A percentile compares a stretch with the other conserved stretches of the same genome.
Evolutionary conservation across 179 eudicot genomes (phyloP).

Genomic region (Spinacia oleracea): DNA sequence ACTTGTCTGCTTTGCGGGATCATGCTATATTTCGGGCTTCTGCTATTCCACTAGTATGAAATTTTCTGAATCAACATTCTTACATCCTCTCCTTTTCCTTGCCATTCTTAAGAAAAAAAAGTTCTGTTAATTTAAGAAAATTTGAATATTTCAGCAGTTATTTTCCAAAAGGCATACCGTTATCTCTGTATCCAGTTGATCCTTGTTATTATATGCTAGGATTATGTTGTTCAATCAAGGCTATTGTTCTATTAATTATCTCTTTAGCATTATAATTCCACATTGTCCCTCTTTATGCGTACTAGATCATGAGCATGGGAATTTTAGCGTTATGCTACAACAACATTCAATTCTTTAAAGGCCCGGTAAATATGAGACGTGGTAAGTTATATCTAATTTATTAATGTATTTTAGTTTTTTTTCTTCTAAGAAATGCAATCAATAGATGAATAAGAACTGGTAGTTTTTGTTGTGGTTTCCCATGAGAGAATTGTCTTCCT

Average conservation of each 20-base stretch:
- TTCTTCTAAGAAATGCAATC: not conserved
- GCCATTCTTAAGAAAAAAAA: too few relatives aligned
- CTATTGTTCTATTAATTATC: not conserved
- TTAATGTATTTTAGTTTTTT: not conserved
- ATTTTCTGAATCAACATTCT: slow-evolving; percentile 9
- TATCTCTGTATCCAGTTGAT: not conserved
- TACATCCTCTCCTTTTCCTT: not conserved
- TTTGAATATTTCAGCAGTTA: not conserved
- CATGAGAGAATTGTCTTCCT: not conserved
- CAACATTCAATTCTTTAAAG: slow-evolving; percentile 79
- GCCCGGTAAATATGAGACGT: slow-evolving; percentile 85
- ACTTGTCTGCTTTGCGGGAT: slow-evolving; percentile 63
- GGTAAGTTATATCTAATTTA: slow-evolving; percentile 60
- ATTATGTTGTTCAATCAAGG: not conserved
- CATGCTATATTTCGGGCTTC: slow-evolving; percentile 71
- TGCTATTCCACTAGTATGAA: slow-evolving; percentile 89
- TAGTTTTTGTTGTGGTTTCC: not conserved
- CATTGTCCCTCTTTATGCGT: not conserved
- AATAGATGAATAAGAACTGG: not conserved
- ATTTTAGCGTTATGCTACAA: slow-evolving; percentile 82
- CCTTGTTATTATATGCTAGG: not conserved
- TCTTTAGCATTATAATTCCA: slow-evolving; percentile 6
- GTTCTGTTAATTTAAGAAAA: not conserved
- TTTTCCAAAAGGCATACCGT: not conserved
- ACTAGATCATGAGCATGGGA: slow-evolving; percentile 89